Evolutionary conservation across 495 filamentous ascomycete species (phyloP), one percentile per base, ranked within the genome.

Genomic region (Aspergillus wentii): DNA sequence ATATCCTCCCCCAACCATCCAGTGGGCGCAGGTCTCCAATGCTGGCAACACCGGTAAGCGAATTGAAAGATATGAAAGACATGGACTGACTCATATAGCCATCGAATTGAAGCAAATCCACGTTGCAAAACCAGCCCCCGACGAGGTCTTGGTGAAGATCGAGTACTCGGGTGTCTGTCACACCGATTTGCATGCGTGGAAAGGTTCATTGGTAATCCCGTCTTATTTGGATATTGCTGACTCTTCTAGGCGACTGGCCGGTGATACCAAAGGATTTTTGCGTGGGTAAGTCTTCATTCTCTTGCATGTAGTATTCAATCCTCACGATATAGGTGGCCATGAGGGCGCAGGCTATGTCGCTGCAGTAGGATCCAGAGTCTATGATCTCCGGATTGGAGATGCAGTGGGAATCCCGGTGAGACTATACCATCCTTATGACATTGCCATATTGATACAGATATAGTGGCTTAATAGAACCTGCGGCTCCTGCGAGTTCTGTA

Each of bases 161-260:
- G 87, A 88, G 68, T 92, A 78, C 72, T 83, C 83, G 7, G 86
- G 86, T 57, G 85, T 92, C 45, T 91, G 86, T 69, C 86, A 90
- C 70, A 89, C 86, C 0, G 81, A 85, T 42, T 62, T 84, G 23
- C 82, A 87, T 65, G 85, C 85, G 35, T 67, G 86, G 56, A 83
- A 80, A 38, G 85, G 86, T 48, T 15, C 1, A 16, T 10, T 5
- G 9, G 8, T 20, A 4, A 5, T 23, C 28, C 14, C 16, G 8
- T 17, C 7, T 26, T 1, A 15, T 15, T 27, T 15, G 3, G 5
- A 1, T 5, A n/a, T 18, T 29, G 14, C 35, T 38, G 2, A 38
- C 18, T 5, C 11, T 13, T 21, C 5, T 20, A 42, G 40, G 40
- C 16, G 22, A 42, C 13, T 42, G 22, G 9, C 40, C 40, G 15